Base-by-base conservation (phyloP, 1,139 yeast species). In the Pichiaceae sp. region DNA sequence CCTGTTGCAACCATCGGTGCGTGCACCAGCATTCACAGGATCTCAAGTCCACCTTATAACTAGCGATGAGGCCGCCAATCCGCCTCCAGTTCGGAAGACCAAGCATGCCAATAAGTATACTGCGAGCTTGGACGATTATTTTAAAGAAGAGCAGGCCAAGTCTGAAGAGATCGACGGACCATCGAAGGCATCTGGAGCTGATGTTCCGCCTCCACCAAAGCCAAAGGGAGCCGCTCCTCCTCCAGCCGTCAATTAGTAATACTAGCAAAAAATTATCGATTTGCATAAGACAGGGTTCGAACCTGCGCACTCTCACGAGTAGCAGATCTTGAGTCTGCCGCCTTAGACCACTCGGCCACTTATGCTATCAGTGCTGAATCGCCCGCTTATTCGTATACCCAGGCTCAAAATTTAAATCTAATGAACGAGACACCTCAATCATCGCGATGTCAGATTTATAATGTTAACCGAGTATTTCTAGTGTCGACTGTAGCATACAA, bases 71-170 rank as follows among this genome's bases (percentile, higher is more conserved):
- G 31, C 31, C 8, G 21, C 34, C 21, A 15, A 36, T 23, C 34
- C 38, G 5, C 29, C 35, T 12, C 37, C 36, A 9, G 39, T 39
- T 7, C 49, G 46, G 37, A 43, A 47, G 34, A 20, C 42, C 3
- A 37, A 35, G 3, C 29, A 31, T 6, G 37, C 44, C 3, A 34
- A 17, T 3, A 32, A 39, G 9, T 51, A 50, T 15, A 21, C 36
- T 15, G 20, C 23, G 9, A 26, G 20, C 33, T 30, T 53, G n/a
- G 19, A 43, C 7, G 43, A 42, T 20, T 53, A 53, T 32, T 50
- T 52, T 31, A 51, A 52, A 34, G 56, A 53, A 37, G 56, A 49
- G 25, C 36, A 48, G 3, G 50, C 50, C n/a, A 49, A 43, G 29
- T 50, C 55, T 1, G 44, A 43, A 29, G 47, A 47, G 20, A 37